Base-by-base conservation (phyloP, 768 basidiomycete genomes). In the Mycena metata region DNA sequence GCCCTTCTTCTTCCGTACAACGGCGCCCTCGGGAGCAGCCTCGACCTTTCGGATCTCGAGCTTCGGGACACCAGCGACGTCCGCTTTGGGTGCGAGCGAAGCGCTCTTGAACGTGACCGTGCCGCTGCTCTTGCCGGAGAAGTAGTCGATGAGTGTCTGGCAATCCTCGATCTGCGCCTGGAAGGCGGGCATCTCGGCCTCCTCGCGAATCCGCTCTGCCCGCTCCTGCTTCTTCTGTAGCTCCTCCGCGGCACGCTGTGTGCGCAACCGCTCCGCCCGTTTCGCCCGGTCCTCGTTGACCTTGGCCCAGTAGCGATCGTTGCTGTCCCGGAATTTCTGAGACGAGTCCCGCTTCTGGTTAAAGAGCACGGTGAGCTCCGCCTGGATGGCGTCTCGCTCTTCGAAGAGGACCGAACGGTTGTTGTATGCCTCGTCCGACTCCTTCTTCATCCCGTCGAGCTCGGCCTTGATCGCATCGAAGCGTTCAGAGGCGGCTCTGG, bases 141-240 rank as follows among this genome's bases (percentile, higher is more conserved):
- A 90, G 76, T 85, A 90, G 78, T 96, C 92, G 76, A 97, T 91
- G 71, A 98, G 89, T 5, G 93, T 97, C 76, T 94, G 92, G 82
- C 96, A 98, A 78, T 99, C 98, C 83, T 99, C 95, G 74, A 99
- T 96, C 78, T 98, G 90, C 60, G 90, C 85, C 75, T 95, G 94
- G 86, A 88, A 99, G 0, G 98, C 98, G 30, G 98, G 96, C 24
- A 86, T 76, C 66, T 90, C 89, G 24, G 98, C 98, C 77, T 99
- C 96, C 67, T 99, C 98, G 58, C 93, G 90, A 52, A 98, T 78
- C 43, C 89, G 91, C 72, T 92, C 88, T 12, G 89, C 91, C 66
- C 91, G 84, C 76, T 96, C 95, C 79, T 90, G 82, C 77, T 89
- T 92, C 83, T 93, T 95, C 75, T 88, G 86, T 35, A 89, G 85